These are phyloP conservation scores for Ilyonectria sp. DNA, from an alignment of 2,329 filamentous ascomycete genomes.

Conservation along the genomic window DNA sequence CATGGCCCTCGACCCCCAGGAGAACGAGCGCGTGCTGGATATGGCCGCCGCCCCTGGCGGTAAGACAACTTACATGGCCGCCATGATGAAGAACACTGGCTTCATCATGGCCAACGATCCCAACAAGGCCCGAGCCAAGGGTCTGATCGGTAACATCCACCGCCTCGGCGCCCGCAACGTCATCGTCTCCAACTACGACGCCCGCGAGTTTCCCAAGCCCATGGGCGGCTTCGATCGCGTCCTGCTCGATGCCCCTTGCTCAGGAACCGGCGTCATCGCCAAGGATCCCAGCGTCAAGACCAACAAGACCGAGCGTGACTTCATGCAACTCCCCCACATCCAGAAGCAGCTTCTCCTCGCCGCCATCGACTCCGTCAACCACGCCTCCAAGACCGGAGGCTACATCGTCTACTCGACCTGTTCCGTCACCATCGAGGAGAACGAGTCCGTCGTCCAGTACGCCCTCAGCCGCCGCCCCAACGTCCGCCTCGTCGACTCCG, in stretches of 20 bases:
- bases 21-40: conserved; percentile 92
- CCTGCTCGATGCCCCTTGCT: conserved; percentile 94
- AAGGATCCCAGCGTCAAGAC: conserved; percentile 98
- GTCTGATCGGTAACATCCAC: conserved; percentile 98
- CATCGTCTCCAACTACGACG: conserved; percentile 96
- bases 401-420: conserved; percentile 98
- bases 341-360: conserved; percentile 95
- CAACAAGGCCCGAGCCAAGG: conserved; percentile 93
- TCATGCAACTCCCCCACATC: conserved; percentile 91
- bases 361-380: conserved; percentile 95
- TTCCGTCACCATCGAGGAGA: conserved; percentile 92
- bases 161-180: conserved; percentile 94
- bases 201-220: conserved; percentile 91
- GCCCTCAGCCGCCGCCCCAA: conserved; percentile 93
- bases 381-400: conserved; percentile 91
- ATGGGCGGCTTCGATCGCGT: conserved; percentile 98
- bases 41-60: conserved; percentile 96
- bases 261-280: conserved; percentile 95
- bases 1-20: conserved; percentile 96
- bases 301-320: conserved; percentile 97
- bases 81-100: conserved; percentile 96
- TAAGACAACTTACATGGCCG: conserved; percentile 97
- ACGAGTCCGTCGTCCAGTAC: conserved; percentile 93
- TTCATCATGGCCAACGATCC: conserved; percentile 97
- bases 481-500: conserved; percentile 92